phyloP scores from a whole-genome alignment of 768 basidiomycete species.

The Rhodotorula graminis region DNA sequence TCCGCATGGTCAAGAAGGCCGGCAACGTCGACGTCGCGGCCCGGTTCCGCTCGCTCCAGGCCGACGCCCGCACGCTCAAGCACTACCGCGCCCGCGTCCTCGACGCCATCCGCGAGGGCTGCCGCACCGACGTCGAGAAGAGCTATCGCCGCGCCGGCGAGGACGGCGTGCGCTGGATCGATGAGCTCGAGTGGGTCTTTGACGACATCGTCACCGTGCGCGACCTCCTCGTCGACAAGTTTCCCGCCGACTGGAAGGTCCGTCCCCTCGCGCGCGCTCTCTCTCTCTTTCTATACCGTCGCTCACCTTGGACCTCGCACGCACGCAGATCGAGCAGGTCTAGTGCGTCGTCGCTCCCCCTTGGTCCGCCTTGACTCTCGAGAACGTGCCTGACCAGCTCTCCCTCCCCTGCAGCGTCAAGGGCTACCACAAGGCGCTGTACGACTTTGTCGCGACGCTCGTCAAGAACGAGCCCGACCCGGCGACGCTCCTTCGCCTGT shows the following conservation, averaged over 20 bases:
- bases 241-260: conserved; percentile 88
- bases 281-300: too few relatives aligned
- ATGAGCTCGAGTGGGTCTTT: conserved; percentile 78
- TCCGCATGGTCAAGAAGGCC: conserved; percentile 84
- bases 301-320: neutral
- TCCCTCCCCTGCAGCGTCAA: conserved; percentile 51
- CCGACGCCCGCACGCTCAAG: conserved; percentile 74
- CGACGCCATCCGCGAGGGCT: conserved; percentile 60
- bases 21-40: conserved; percentile 80
- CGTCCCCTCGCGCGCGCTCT: conserved; percentile 58
- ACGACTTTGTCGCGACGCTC: conserved; percentile 65
- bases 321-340: conserved; percentile 28
- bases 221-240: conserved; percentile 79
- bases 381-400: neutral
- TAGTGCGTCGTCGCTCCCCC: conserved; percentile 12
- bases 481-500: conserved; percentile 74
- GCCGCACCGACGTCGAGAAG: conserved; percentile 32
- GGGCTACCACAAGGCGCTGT: conserved; percentile 82
- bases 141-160: conserved; percentile 50
- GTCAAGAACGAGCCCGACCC: conserved; percentile 75
- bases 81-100: conserved; percentile 87
- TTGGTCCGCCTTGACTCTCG: fast-evolving
- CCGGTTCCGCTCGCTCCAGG: conserved; percentile 40
- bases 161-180: conserved; percentile 68
- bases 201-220: conserved; percentile 92